Percentiles rank a stretch among this genome's conserved stretches.
Conservation (phyloP, 192 early-diverging fungal genomes). For the Linnemannia hyalina region DNA sequence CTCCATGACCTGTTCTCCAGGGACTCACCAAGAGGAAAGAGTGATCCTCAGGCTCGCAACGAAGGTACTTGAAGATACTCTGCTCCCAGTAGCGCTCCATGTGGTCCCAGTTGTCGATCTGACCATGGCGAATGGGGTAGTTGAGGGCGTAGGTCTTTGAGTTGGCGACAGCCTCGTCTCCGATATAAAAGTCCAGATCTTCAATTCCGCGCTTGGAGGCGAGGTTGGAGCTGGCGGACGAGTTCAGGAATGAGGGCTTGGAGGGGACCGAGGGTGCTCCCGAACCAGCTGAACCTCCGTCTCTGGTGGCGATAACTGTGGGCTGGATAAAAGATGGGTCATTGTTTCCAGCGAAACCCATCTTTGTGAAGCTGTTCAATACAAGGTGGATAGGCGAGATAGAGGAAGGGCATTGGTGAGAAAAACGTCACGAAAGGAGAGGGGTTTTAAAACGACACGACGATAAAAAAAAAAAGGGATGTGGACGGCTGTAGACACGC, state of each 20-base stretch:
- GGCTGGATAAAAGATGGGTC: constrained; percentile 98
- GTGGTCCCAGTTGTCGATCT: constrained; percentile 99
- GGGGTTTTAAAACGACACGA: background rate
- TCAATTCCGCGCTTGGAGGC: constrained; percentile 97
- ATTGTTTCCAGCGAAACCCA: constrained; percentile 97
- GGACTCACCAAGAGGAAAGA: constrained; percentile 86
- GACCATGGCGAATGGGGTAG: constrained; percentile 97
- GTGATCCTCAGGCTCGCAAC: constrained; percentile 99
- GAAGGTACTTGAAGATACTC: constrained; percentile 97
- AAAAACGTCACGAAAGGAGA: constrained; percentile 13
- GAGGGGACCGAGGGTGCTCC: constrained; percentile 64
- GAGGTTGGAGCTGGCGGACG: constrained; percentile 72
- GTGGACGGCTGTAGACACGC: background rate
- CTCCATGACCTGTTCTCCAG: background rate
- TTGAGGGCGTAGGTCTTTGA: constrained; percentile 90
- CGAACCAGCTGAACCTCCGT: constrained; percentile 59
- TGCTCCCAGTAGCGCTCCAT: constrained; percentile 99
- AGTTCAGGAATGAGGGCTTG: constrained; percentile 65
- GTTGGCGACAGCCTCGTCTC: constrained; percentile 93
- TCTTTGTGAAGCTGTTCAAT: constrained; percentile 86
- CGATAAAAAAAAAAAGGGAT: background rate
- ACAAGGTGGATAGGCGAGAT: background rate
- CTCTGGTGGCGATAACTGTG: constrained; percentile 89
- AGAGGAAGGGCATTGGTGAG: constrained; percentile 8
- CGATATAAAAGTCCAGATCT: constrained; percentile 97